Conservation (phyloP, 345 rosid genomes). For the Murraya koenigii region DNA sequence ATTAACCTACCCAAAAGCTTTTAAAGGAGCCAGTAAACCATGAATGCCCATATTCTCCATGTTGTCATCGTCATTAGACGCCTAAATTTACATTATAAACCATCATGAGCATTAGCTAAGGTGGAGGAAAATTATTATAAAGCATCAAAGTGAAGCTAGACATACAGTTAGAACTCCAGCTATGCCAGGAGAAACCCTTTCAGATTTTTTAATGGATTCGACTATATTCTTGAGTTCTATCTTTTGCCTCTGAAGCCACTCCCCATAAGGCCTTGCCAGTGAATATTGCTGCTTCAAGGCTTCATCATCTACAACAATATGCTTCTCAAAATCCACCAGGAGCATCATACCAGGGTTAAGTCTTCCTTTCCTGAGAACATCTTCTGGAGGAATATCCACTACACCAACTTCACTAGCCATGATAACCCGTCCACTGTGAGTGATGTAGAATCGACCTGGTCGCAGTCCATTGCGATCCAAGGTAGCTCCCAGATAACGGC, state of each 20-base stretch:
- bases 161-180: constrained; percentile 72
- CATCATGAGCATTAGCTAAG: constrained; percentile 1
- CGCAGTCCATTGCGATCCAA: constrained; percentile 98
- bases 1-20: constrained; percentile 87
- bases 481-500: constrained; percentile 97
- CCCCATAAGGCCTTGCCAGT: constrained; percentile 80
- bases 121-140: neutral
- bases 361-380: constrained; percentile 93
- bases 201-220: constrained; percentile 63
- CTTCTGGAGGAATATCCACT: constrained; percentile 89
- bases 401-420: constrained; percentile 99
- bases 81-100: constrained; percentile 36
- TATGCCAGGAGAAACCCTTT: constrained; percentile 53
- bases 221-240: constrained; percentile 73
- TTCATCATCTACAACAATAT: constrained; percentile 88
- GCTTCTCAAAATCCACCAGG: constrained; percentile 95
- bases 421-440: constrained; percentile 86
- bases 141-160: neutral
- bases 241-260: constrained; percentile 91
- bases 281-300: constrained; percentile 97
- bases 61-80: constrained; percentile 66
- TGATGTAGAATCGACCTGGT: constrained; percentile 92
- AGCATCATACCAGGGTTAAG: constrained; percentile 99
- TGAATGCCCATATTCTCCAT: constrained; percentile 89
- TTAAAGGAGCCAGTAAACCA: constrained; percentile 84